A percentile compares a stretch with the other conserved stretches of the same genome.
Evolutionary conservation across 305 asterid species (phyloP).

Genomic region (Fraxinus velutina): DNA sequence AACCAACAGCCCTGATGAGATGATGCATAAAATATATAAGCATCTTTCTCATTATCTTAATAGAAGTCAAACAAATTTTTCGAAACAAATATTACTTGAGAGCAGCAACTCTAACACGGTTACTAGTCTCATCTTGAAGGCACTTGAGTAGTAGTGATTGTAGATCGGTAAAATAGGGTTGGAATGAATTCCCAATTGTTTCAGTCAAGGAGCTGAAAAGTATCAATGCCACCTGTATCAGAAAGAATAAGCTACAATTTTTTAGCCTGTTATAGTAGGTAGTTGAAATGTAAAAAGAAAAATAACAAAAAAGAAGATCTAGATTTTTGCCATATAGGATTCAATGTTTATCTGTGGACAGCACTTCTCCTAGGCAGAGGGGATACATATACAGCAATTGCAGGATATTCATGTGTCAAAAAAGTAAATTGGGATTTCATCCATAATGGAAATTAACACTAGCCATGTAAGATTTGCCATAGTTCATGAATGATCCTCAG

Average conservation of each 20-base stretch:
- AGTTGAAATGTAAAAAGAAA: conserved; percentile 8
- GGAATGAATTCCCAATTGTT: conserved; percentile 91
- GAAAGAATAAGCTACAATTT: conserved; percentile 19
- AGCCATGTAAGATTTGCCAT: background rate
- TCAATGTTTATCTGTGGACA: background rate
- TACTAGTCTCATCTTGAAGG: conserved; percentile 95
- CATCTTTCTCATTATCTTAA: conserved; percentile 7
- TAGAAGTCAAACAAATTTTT: conserved; percentile 11
- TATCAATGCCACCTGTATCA: conserved; percentile 83
- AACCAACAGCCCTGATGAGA: conserved; percentile 93
- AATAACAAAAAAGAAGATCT: background rate
- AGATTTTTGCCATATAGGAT: background rate
- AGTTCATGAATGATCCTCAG: background rate
- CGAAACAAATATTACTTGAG: conserved; percentile 67
- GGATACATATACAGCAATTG: background rate
- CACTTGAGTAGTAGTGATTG: conserved; percentile 84
- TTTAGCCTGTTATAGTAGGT: conserved; percentile 22
- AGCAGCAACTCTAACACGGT: conserved; percentile 92
- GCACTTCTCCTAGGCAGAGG: background rate
- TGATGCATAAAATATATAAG: conserved; percentile 31
- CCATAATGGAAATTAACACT: background rate
- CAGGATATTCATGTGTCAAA: background rate
- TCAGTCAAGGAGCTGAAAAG: conserved; percentile 98
- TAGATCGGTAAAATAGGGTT: conserved; percentile 72
- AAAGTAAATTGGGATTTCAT: background rate